Evolutionary conservation across 176 grass and related monocot genomes (phyloP).

Genomic region (Rhynchospora breviuscula): DNA sequence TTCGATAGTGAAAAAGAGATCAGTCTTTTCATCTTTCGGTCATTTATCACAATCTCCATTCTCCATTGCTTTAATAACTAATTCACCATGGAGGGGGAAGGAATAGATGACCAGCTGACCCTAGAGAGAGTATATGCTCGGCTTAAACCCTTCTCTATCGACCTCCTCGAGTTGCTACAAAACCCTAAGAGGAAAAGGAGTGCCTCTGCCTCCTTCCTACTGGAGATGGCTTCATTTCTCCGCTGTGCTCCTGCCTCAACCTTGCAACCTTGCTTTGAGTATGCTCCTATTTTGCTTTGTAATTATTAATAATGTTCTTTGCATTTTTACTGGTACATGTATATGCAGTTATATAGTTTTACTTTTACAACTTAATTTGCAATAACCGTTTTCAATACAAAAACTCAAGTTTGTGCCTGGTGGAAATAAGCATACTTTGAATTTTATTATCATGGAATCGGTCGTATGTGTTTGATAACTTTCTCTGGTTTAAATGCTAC

Average conservation of each 20-base stretch:
- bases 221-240: constrained; percentile 57
- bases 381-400: background rate
- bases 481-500: constrained; percentile 1
- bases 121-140: constrained; percentile 45
- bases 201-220: constrained; percentile 42
- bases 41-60: background rate
- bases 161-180: constrained; percentile 72
- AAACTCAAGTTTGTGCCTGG: background rate
- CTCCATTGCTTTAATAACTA: background rate
- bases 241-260: constrained; percentile 36
- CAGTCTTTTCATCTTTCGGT: no score
- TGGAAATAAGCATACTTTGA: background rate
- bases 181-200: constrained; percentile 32
- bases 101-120: constrained; percentile 36
- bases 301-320: background rate
- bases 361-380: background rate
- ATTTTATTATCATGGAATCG: background rate
- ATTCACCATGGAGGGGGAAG: background rate
- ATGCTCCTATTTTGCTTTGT: constrained; percentile 5
- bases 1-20: no score
- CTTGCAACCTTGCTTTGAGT: constrained; percentile 74
- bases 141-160: constrained; percentile 73
- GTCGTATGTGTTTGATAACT: constrained; percentile 4
- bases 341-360: background rate
- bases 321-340: background rate